These are phyloP conservation scores for Diaporthe destruens DNA, from an alignment of 2,329 filamentous ascomycete genomes.

Conservation along the genomic window DNA sequence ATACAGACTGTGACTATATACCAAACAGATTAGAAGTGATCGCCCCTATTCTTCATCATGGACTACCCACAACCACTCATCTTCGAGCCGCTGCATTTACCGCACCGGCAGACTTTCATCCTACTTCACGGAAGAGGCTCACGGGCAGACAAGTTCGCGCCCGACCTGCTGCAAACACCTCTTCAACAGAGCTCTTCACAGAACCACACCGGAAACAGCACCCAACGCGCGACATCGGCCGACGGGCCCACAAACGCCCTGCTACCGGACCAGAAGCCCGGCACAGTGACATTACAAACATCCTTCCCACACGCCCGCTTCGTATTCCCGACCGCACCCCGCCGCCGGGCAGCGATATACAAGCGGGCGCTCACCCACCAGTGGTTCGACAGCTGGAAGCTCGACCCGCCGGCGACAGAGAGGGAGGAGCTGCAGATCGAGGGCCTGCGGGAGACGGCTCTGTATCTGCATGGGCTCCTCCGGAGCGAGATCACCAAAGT, in stretches of 20 bases:
- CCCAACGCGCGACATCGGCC: not conserved
- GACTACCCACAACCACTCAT: slow-evolving; percentile 43
- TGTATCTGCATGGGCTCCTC: slow-evolving; percentile 55
- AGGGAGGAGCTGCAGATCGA: slow-evolving; percentile 51
- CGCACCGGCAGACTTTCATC: slow-evolving; percentile 59
- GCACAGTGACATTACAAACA: slow-evolving; percentile 47
- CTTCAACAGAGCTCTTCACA: slow-evolving; percentile 19
- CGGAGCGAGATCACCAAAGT: slow-evolving; percentile 52
- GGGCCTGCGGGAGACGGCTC: slow-evolving; percentile 56
- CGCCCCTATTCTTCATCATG: not conserved
- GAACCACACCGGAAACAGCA: accelerated
- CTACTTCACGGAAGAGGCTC: slow-evolving; percentile 63
- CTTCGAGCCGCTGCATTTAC: slow-evolving; percentile 20
- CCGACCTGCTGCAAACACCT: slow-evolving; percentile 50
- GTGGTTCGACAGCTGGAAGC: slow-evolving; percentile 60
- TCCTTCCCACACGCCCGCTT: slow-evolving; percentile 59
- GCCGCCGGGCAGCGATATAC: slow-evolving; percentile 54
- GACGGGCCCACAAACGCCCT: accelerated
- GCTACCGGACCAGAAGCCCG: not conserved
- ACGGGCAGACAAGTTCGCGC: slow-evolving; percentile 55
- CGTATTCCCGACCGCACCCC: slow-evolving; percentile 63
- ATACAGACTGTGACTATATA: no score
- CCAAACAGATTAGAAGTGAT: no score
- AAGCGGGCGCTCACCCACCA: slow-evolving; percentile 55
- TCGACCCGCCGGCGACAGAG: slow-evolving; percentile 45